Evolutionary conservation across 2,329 filamentous ascomycete species (phyloP).

Genomic region (Xylariaceae sp.): DNA sequence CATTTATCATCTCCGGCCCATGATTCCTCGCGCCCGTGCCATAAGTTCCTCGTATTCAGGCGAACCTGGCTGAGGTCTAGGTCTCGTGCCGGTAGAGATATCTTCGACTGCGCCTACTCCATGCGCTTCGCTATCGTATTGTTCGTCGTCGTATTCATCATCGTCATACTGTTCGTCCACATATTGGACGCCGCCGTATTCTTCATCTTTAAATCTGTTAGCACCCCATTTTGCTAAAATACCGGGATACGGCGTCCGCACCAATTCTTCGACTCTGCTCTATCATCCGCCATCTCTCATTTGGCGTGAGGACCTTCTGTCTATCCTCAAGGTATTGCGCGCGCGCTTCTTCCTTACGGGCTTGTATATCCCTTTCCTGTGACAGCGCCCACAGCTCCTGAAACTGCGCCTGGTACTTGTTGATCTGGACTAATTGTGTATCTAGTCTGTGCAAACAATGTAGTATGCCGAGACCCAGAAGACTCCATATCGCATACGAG

Average conservation of each 20-base stretch:
- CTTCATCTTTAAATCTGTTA: too few species aligned
- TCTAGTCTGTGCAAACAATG: conserved; percentile 14
- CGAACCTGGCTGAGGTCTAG: neutral
- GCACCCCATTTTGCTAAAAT: too few species aligned
- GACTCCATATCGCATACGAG: conserved; percentile 11
- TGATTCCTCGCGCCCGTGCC: too few species aligned
- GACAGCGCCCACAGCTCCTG: conserved; percentile 23
- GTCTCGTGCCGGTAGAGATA: neutral
- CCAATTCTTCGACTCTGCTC: neutral
- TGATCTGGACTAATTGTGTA: conserved; percentile 14
- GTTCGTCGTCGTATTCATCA: neutral
- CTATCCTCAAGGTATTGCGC: neutral
- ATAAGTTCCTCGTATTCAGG: conserved; percentile 1
- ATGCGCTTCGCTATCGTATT: neutral
- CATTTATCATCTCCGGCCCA: too few species aligned
- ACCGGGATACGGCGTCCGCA: too few species aligned
- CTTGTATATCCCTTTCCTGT: conserved; percentile 4
- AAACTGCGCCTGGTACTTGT: conserved; percentile 19
- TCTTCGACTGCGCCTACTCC: neutral
- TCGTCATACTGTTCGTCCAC: too few species aligned
- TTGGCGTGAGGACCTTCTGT: neutral
- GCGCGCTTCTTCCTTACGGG: conserved; percentile 3
- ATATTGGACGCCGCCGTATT: too few species aligned
- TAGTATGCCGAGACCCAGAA: conserved; percentile 20
- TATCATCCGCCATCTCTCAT: neutral